Conservation (phyloP, 2,329 filamentous ascomycete species). For the Cladobotryum protrusum region DNA sequence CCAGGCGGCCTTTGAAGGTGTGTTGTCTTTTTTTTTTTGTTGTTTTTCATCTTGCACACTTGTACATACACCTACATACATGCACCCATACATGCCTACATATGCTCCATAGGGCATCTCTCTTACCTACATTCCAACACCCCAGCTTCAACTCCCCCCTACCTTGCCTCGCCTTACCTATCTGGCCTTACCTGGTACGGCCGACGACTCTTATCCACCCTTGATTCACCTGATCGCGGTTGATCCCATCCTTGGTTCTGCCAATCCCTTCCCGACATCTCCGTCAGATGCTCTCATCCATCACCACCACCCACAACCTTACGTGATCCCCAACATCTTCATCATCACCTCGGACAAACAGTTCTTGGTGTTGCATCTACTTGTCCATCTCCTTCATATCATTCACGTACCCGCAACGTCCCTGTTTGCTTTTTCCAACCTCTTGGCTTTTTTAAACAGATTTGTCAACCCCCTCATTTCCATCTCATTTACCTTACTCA, state of each 20-base stretch:
- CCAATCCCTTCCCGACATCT: not conserved
- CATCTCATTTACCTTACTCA: not conserved
- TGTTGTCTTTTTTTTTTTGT: slow-evolving; percentile 18
- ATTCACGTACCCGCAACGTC: not conserved
- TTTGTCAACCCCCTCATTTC: not conserved
- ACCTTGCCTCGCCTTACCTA: too few relatives aligned
- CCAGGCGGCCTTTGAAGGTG: slow-evolving; percentile 57
- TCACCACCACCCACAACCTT: not conserved
- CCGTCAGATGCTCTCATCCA: not conserved
- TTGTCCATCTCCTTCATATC: too few relatives aligned
- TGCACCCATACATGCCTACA: not conserved
- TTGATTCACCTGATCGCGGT: too few relatives aligned
- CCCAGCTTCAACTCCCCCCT: not conserved
- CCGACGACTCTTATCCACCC: too few relatives aligned
- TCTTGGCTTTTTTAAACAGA: not conserved
- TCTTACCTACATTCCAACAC: not conserved
- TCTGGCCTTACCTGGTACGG: too few relatives aligned
- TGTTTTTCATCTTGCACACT: slow-evolving; percentile 2
- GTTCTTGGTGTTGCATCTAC: not conserved
- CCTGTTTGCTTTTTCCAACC: not conserved
- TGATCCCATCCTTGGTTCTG: too few relatives aligned
- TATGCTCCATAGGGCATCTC: not conserved
- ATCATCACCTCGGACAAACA: not conserved
- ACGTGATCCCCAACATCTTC: not conserved
- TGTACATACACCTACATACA: not conserved